Percentiles rank a stretch among this genome's conserved stretches.
Evolutionary conservation across 1,284 basidiomycete species (phyloP).

Genomic region (Vanrija sp.): DNA sequence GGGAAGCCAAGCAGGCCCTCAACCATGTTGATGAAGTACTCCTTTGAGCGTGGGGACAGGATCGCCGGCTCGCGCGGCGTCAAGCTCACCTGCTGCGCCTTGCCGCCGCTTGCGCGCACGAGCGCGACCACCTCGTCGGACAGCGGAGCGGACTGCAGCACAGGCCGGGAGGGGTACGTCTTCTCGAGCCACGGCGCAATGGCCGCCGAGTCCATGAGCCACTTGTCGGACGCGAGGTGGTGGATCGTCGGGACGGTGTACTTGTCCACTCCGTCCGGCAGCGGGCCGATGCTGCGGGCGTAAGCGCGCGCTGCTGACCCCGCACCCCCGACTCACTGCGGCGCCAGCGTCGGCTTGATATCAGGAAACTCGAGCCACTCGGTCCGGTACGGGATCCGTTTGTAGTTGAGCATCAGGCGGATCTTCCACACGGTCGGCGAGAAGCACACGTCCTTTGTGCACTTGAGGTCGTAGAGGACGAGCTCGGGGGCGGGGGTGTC

Average conservation of each 20-base stretch:
- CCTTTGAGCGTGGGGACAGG: conserved; percentile 1
- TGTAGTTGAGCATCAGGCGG: conserved; percentile 57
- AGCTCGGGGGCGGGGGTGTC: neutral
- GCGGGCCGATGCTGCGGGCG: conserved; percentile 53
- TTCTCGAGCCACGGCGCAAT: conserved; percentile 55
- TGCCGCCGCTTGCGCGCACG: neutral
- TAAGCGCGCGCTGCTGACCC: no score
- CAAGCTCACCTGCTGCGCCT: neutral
- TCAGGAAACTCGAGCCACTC: conserved; percentile 66
- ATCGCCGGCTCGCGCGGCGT: conserved; percentile 1
- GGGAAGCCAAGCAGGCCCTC: neutral
- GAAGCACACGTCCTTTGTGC: neutral
- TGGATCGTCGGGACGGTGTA: conserved; percentile 66
- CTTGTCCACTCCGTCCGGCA: conserved; percentile 58
- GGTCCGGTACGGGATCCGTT: conserved; percentile 63
- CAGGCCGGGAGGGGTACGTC: conserved; percentile 50
- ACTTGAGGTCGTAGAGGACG: conserved; percentile 3
- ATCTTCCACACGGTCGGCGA: conserved; percentile 2
- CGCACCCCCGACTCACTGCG: conserved; percentile 53
- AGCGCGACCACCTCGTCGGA: neutral
- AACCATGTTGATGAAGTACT: neutral
- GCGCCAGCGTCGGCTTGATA: conserved; percentile 57
- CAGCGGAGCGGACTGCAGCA: conserved; percentile 40
- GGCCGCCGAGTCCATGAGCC: conserved; percentile 55
- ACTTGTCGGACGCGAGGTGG: conserved; percentile 57